phyloP scores from a whole-genome alignment of 2,329 filamentous ascomycete species.

The Epichloe brachyelytri region DNA sequence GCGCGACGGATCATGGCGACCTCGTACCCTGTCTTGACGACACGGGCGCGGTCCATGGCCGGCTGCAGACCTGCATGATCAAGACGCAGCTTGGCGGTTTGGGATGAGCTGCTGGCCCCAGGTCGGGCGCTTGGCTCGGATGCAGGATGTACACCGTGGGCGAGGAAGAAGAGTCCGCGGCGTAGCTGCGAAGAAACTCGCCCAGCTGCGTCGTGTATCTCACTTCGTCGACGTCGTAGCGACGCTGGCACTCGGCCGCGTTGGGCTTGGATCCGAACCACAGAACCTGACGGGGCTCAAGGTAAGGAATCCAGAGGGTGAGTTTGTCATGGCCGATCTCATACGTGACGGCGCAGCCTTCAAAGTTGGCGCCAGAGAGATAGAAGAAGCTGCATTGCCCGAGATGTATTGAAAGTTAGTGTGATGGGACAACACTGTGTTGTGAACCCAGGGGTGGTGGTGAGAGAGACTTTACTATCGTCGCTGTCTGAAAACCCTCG shows the following conservation, averaged over 20 bases:
- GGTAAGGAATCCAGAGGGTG: slow-evolving; percentile 60
- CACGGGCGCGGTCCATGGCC: slow-evolving; percentile 68
- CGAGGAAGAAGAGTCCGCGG: slow-evolving; percentile 26
- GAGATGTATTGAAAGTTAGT: background rate
- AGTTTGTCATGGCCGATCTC: slow-evolving; percentile 48
- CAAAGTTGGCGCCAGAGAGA: slow-evolving; percentile 39
- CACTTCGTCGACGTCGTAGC: slow-evolving; percentile 60
- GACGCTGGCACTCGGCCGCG: slow-evolving; percentile 44
- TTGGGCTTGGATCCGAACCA: slow-evolving; percentile 52
- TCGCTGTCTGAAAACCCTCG: slow-evolving; percentile 41
- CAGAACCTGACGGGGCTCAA: slow-evolving; percentile 46
- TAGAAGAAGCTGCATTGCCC: slow-evolving; percentile 40
- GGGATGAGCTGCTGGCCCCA: background rate
- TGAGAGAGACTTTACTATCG: slow-evolving; percentile 34
- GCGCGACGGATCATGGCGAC: slow-evolving; percentile 70
- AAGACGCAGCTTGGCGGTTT: slow-evolving; percentile 22
- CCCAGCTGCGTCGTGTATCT: slow-evolving; percentile 44
- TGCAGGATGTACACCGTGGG: slow-evolving; percentile 35
- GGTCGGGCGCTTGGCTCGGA: slow-evolving; percentile 24
- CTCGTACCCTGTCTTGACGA: slow-evolving; percentile 79
- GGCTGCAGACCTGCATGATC: slow-evolving; percentile 43
- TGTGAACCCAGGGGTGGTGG: no score
- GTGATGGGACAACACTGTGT: background rate
- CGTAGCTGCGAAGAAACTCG: slow-evolving; percentile 26
- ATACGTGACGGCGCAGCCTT: slow-evolving; percentile 43